These are phyloP conservation scores for Tubosaeta sp. DNA, from an alignment of 768 basidiomycete genomes.

Conservation along the genomic window DNA sequence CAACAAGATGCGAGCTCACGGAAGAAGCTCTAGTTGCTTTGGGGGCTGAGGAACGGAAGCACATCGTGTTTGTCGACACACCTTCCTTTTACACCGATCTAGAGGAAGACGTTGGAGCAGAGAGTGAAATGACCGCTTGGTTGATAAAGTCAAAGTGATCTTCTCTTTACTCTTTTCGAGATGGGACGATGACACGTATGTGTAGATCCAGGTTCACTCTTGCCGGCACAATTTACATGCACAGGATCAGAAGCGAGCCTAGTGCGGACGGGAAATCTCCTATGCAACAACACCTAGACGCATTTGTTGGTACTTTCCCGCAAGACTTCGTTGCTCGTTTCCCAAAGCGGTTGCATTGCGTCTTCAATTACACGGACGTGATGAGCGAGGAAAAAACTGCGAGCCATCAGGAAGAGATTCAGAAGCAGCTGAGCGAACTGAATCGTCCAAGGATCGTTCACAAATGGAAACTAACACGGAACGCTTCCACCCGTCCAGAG, in stretches of 20 bases:
- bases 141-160: too few species aligned
- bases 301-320: slow-evolving; percentile 8
- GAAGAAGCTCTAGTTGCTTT: too few species aligned
- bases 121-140: too few species aligned
- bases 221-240: slow-evolving; percentile 14
- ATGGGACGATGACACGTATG: too few species aligned
- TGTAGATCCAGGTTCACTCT: slow-evolving; percentile 7
- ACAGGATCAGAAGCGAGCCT: slow-evolving; percentile 6
- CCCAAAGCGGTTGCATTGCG: slow-evolving; percentile 1
- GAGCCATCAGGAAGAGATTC: not conserved
- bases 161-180: too few species aligned
- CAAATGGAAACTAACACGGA: not conserved
- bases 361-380: slow-evolving; percentile 3
- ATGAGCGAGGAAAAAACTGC: fast-evolving
- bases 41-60: too few species aligned
- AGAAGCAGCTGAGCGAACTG: not conserved
- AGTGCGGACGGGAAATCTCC: fast-evolving
- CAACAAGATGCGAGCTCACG: too few species aligned
- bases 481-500: not conserved
- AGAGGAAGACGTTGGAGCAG: too few species aligned
- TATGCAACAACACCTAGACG: slow-evolving; percentile 5
- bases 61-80: too few species aligned
- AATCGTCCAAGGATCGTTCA: too few species aligned
- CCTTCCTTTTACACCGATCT: too few species aligned
- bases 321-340: not conserved